A percentile compares a stretch with the other conserved stretches of the same genome.
Conservation (phyloP, 495 filamentous ascomycete species). For the Cetradonia linearis region DNA sequence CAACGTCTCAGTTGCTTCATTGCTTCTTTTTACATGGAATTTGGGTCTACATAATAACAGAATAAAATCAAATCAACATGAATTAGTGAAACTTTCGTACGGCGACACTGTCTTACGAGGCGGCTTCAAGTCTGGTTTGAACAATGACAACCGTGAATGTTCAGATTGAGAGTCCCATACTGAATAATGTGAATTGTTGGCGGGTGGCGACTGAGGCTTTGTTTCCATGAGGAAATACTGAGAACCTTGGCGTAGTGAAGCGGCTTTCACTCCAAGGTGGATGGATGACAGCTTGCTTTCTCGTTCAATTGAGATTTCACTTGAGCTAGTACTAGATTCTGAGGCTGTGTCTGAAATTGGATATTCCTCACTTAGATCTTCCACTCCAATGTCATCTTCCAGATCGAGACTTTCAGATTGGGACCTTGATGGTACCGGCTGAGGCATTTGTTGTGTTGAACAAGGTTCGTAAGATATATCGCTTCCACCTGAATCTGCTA, state of each 20-base stretch:
- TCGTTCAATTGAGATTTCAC: not conserved
- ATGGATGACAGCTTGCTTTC: not conserved
- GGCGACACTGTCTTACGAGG: conserved; percentile 3
- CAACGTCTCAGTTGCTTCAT: conserved; percentile 2
- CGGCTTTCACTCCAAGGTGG: not conserved
- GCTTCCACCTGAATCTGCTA: no score
- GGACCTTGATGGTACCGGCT: no score
- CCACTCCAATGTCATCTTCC: not conserved
- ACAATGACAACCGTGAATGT: not conserved
- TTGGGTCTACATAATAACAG: conserved; percentile 1
- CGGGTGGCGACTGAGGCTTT: not conserved
- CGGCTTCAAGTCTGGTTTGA: conserved; percentile 2
- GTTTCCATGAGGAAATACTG: conserved; percentile 2
- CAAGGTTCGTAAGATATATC: no score
- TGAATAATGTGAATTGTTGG: not conserved
- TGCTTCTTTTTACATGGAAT: not conserved
- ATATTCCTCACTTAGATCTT: conserved; percentile 1
- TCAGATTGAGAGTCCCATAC: not conserved
- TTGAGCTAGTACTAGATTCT: not conserved
- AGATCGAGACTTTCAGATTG: not conserved
- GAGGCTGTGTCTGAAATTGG: not conserved
- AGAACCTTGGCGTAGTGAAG: not conserved
- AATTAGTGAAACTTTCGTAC: conserved; percentile 6
- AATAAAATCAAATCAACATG: conserved; percentile 3
- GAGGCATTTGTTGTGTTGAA: no score